Conservation (phyloP, 352 stramenopile species). For the Sclerospora graminicola region DNA sequence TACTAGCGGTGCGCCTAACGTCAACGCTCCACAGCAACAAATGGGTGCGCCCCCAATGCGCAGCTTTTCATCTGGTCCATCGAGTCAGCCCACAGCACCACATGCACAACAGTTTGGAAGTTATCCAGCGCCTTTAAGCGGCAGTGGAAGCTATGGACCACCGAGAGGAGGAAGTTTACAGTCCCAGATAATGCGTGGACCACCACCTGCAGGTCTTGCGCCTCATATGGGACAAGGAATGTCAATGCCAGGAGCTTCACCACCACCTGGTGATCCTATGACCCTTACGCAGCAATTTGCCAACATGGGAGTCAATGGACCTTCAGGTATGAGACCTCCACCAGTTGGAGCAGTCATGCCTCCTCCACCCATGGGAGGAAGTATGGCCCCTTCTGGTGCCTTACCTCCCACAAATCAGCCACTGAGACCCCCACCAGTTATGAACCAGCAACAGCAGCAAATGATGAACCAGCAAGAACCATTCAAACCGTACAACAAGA, state of each 20-base stretch:
- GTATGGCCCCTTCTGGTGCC: neutral
- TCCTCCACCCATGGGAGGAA: neutral
- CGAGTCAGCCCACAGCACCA: constrained; percentile 21
- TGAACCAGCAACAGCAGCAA: constrained; percentile 16
- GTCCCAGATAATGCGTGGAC: constrained; percentile 17
- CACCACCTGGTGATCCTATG: constrained; percentile 11
- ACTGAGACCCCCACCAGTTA: neutral
- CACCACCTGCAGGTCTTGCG: constrained; percentile 6
- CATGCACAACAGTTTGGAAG: constrained; percentile 15
- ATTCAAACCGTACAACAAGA: constrained; percentile 20
- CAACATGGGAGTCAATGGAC: constrained; percentile 53
- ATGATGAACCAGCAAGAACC: neutral
- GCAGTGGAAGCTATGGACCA: constrained; percentile 12
- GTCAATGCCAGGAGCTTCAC: constrained; percentile 5
- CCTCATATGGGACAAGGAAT: constrained; percentile 21
- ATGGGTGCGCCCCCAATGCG: constrained; percentile 15
- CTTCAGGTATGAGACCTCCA: constrained; percentile 24
- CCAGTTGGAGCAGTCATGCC: neutral
- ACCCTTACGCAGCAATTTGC: constrained; percentile 46
- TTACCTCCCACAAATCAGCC: constrained; percentile 2
- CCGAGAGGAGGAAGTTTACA: constrained; percentile 8
- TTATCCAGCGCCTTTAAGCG: constrained; percentile 24
- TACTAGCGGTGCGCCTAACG: constrained; percentile 10
- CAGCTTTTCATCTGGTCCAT: constrained; percentile 22
- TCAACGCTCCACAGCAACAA: constrained; percentile 14